Evolutionary conservation across 2,329 filamentous ascomycete species (phyloP), one percentile per base, ranked within the genome.

Genomic region (Mycocentrospora acerina): DNA sequence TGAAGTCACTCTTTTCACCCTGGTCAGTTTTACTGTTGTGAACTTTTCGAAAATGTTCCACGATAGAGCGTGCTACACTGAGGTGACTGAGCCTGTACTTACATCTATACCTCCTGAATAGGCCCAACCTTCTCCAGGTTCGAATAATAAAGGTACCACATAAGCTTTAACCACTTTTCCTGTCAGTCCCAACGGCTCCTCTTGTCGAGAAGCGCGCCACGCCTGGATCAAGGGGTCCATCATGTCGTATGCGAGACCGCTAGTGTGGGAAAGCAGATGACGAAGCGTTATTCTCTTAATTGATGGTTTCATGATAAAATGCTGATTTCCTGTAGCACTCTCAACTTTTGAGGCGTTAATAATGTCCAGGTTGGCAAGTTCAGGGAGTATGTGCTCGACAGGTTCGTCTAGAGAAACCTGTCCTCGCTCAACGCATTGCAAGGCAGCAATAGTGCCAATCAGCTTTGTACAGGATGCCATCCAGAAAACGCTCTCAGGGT

Each of bases 401-500:
- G 53, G 49, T 11, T 33, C 36, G 32, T 63, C 50, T 7, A 64
- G 47, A 4, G 43, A 42, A 19, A 63, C 45, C 3, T 57, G 43
- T 2, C 55, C 57, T 4, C 55, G 51, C 34, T 65, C 58, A 12
- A 65, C 53, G 31, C 55, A 59, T 36, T 65, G 59, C 35, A 65
- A 29, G 2, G 42, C 57, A 24, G 57, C 56, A 24, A 66, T 43
- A 8, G 48, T 42, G 17, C 57, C 57, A 4, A 57, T 37, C 4
- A 64, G 37, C 35, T 62, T 65, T 26, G 45, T 57, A 34, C 59
- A 62, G 2, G 57, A 62, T 10, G 61, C 59, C 8, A 62, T 43
- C 61, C 59, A 65, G n/a, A n/a, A n/a, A n/a, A n/a, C n/a, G n/a
- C n/a, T n/a, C n/a, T n/a, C n/a, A n/a, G n/a, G n/a, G n/a, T n/a